phyloP scores from a whole-genome alignment of 495 filamentous ascomycete species.

The Haplographium delicatum region DNA sequence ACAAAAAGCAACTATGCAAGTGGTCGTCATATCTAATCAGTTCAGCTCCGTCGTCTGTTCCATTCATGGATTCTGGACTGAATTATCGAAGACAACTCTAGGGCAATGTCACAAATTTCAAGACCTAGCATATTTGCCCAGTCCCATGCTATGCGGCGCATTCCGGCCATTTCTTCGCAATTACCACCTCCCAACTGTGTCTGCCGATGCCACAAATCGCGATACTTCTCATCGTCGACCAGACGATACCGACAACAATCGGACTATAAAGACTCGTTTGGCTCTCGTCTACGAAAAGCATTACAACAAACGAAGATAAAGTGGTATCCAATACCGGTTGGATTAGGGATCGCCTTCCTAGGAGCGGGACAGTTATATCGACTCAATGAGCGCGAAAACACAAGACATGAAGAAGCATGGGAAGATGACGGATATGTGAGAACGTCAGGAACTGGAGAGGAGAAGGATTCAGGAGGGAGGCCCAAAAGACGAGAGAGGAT shows the following conservation, averaged over 20 bases:
- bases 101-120: too few relatives aligned
- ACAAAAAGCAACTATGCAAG: too few relatives aligned
- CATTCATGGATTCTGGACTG: background rate
- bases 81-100: background rate
- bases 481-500: conserved; percentile 66
- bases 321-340: conserved; percentile 96
- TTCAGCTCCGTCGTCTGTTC: too few relatives aligned
- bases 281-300: conserved; percentile 55
- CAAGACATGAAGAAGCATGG: conserved; percentile 47
- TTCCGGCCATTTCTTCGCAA: background rate
- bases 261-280: conserved; percentile 54
- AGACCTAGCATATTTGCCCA: conserved; percentile 6
- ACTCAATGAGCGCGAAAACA: conserved; percentile 52
- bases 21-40: background rate
- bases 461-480: conserved; percentile 27
- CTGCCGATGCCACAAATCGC: conserved; percentile 14
- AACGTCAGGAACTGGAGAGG: conserved; percentile 23
- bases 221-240: conserved; percentile 38
- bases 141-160: conserved; percentile 5
- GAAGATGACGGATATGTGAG: conserved; percentile 29
- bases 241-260: conserved; percentile 32
- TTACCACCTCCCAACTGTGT: background rate
- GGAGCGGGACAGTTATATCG: conserved; percentile 83
- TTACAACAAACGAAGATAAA: conserved; percentile 70
- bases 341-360: conserved; percentile 80